Evolutionary conservation across 75 land plant genomes (phyloP).

Genomic region (Picea sitchensis): DNA sequence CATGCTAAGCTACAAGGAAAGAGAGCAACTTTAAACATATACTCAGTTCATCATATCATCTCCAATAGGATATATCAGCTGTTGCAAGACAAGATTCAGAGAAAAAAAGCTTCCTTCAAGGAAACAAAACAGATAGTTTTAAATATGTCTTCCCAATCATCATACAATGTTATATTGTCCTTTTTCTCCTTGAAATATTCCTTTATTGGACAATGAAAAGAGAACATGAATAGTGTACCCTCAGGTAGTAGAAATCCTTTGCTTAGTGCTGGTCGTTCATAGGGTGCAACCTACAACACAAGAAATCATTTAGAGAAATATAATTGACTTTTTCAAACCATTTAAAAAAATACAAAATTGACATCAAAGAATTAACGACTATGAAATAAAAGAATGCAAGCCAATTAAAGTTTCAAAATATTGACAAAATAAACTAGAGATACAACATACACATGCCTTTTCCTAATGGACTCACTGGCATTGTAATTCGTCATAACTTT

Average conservation of each 20-base stretch:
- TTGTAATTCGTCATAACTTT: too few species aligned
- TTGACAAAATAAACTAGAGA: too few species aligned
- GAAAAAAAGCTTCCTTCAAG: neutral
- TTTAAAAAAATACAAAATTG: too few species aligned
- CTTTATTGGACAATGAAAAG: neutral
- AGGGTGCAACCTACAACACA: conserved; percentile 75
- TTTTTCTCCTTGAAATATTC: conserved; percentile 1
- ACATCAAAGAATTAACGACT: too few species aligned
- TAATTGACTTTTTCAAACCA: too few species aligned
- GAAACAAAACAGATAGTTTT: neutral
- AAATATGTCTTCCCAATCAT: neutral
- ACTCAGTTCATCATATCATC: neutral
- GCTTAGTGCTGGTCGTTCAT: conserved; percentile 93
- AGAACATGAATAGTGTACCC: conserved; percentile 40
- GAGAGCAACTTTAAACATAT: neutral
- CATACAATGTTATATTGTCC: conserved; percentile 3
- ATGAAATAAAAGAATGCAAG: too few species aligned
- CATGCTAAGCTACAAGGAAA: neutral
- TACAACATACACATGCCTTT: too few species aligned
- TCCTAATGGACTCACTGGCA: too few species aligned
- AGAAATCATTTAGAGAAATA: too few species aligned
- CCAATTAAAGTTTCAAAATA: too few species aligned
- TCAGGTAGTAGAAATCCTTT: conserved; percentile 92
- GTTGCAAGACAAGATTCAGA: neutral
- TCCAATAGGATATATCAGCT: neutral